Evolutionary conservation across 768 basidiomycete species (phyloP).

Genomic region (Gloeopeniophorella convolvens): DNA sequence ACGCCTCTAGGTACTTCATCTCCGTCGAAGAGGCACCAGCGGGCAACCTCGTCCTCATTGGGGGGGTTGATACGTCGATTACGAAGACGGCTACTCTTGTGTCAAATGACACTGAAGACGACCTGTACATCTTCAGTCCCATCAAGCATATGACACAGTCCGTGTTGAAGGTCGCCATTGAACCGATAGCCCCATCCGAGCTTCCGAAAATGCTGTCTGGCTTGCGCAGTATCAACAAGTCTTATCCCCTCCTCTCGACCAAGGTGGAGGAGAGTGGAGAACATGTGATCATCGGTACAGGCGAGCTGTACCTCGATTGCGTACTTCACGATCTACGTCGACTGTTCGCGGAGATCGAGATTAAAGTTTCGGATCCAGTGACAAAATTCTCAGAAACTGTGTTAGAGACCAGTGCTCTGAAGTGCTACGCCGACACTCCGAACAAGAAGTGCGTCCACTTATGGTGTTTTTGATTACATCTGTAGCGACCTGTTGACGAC

Average conservation of each 20-base stretch:
- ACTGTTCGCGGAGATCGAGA: constrained; percentile 96
- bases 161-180: constrained; percentile 95
- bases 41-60: constrained; percentile 88
- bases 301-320: constrained; percentile 94
- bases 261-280: constrained; percentile 99
- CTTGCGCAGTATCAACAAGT: constrained; percentile 94
- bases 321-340: constrained; percentile 93
- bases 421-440: constrained; percentile 98
- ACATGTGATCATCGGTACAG: constrained; percentile 94
- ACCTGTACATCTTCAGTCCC: constrained; percentile 91
- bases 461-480: background rate
- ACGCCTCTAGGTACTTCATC: constrained; percentile 67
- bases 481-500: constrained; percentile 15
- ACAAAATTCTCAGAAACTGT: constrained; percentile 99
- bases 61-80: constrained; percentile 91
- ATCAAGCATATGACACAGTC: constrained; percentile 97
- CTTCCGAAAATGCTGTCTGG: constrained; percentile 98
- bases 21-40: constrained; percentile 84
- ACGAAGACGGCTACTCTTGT: constrained; percentile 91
- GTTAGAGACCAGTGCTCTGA: constrained; percentile 92
- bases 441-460: constrained; percentile 86
- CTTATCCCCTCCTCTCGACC: constrained; percentile 88
- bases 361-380: constrained; percentile 99
- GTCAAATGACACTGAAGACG: constrained; percentile 65
- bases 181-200: constrained; percentile 96